A percentile compares a stretch with the other conserved stretches of the same genome.
phyloP scores from a whole-genome alignment of 176 grass and related monocot genomes.

The barley (Hordeum vulgare) region DNA sequence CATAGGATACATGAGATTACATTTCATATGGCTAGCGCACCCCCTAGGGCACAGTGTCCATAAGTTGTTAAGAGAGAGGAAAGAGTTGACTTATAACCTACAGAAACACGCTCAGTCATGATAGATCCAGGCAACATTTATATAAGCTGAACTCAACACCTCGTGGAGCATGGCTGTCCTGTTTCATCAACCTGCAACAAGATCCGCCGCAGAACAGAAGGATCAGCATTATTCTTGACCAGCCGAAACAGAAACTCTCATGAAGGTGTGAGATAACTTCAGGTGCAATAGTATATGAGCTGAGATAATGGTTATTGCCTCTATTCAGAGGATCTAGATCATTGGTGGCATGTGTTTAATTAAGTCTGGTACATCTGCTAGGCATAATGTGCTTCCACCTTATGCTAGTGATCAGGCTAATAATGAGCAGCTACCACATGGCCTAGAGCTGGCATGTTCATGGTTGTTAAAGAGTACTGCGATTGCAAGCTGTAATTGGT shows the following conservation, averaged over 20 bases:
- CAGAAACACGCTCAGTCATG: background rate
- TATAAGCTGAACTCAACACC: conserved; percentile 15
- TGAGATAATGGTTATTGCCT: background rate
- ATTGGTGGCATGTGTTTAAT: background rate
- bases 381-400: background rate
- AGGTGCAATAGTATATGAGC: background rate
- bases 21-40: no score
- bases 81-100: background rate
- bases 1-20: no score
- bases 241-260: background rate
- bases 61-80: background rate
- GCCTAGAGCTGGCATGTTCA: background rate
- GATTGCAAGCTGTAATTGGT: background rate
- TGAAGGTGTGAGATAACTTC: background rate
- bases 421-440: background rate
- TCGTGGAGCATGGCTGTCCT: background rate
- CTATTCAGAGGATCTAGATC: background rate
- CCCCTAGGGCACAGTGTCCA: no score
- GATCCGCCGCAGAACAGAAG: background rate
- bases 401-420: background rate
- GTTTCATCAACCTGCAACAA: conserved; percentile 12
- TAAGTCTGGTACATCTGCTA: background rate
- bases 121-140: background rate
- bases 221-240: background rate
- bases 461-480: background rate